Evolutionary conservation across 2,329 filamentous ascomycete genomes (phyloP), one percentile per base, ranked within the genome.

Genomic region (Penicillium sp.): DNA sequence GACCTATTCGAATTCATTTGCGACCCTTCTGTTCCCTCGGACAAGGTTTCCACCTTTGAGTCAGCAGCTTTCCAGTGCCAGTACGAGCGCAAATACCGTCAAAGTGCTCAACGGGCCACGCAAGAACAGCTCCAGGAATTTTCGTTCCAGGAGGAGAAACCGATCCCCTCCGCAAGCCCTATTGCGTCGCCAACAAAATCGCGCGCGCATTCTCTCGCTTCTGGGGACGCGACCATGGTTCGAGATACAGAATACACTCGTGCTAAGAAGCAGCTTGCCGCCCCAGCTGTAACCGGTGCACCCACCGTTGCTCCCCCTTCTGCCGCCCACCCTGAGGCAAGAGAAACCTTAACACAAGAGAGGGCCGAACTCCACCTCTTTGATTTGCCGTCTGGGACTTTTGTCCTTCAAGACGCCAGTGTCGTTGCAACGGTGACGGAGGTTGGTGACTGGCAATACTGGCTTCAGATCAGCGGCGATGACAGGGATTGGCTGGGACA

Each of bases 1-100:
- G 95, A 99, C 78, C 85, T 98, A n/a, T 99, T 92, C 84, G 94
- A 99, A 77, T 99, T 98, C 75, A 91, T 99, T 66, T 98, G 93
- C 81, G 95, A 98, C 79, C 77, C 83, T 45, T 88, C 89, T 13
- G 86, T 91, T 47, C 83, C 88, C 30, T 81, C 88, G 3, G 84
- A 88, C 52, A 90, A 93, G 69, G 90, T 95, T 26, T 85, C 89
- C 50, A 87, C 90, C 17, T 98, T 99, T 76, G 88, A 94, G 73
- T 84, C 90, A 58, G 89, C 92, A 57, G 91, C 95, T 7, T 86
- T 91, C 61, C 90, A 97, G 86, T 97, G 95, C 76, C 95, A 99
- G 78, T 99, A 96, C 90, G 95, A 99, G 81, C 88, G 94, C 73
- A 98, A 97, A 78, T 96, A 95, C 77, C 88, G 92, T 66, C 91